Evolutionary conservation across 23 red algal genomes (phyloP).

Genomic region (Gracilaria domingensis): DNA sequence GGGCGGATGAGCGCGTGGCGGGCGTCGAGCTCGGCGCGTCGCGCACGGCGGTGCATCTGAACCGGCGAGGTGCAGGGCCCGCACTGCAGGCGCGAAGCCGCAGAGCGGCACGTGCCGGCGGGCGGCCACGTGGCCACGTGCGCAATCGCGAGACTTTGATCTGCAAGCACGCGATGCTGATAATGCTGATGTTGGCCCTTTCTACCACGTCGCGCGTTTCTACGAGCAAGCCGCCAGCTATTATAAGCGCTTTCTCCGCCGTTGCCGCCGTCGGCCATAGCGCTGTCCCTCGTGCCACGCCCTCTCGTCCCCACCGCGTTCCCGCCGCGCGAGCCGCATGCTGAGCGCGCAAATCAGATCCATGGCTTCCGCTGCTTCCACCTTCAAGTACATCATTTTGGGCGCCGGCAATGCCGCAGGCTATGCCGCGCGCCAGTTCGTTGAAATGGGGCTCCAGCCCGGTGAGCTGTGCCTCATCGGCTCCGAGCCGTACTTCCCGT

Average conservation of each 20-base stretch:
- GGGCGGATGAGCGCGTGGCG: too few species aligned
- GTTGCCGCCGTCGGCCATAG: too few species aligned
- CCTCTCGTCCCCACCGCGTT: not conserved
- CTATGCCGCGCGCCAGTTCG: conserved; percentile 90
- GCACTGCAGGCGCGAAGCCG: too few species aligned
- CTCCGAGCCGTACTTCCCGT: conserved; percentile 83
- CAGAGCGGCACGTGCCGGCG: not conserved
- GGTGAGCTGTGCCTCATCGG: conserved; percentile 80
- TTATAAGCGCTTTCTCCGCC: not conserved
- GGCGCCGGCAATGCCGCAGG: conserved; percentile 97
- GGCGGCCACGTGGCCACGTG: not conserved
- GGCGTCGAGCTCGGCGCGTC: too few species aligned
- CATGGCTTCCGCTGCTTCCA: conserved; percentile 35
- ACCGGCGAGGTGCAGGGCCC: too few species aligned
- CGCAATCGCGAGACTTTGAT: not conserved
- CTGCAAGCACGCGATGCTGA: not conserved
- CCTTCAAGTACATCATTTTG: conserved; percentile 82
- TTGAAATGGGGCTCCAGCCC: conserved; percentile 61
- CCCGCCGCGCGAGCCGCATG: not conserved
- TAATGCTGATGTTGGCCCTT: too few species aligned
- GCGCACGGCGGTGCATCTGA: too few species aligned
- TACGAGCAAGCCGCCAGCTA: too few species aligned
- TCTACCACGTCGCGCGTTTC: not conserved
- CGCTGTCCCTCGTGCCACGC: too few species aligned
- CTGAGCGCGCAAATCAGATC: not conserved